Base-by-base conservation (phyloP, 768 basidiomycete genomes). In the Lactifluus pinguis region DNA sequence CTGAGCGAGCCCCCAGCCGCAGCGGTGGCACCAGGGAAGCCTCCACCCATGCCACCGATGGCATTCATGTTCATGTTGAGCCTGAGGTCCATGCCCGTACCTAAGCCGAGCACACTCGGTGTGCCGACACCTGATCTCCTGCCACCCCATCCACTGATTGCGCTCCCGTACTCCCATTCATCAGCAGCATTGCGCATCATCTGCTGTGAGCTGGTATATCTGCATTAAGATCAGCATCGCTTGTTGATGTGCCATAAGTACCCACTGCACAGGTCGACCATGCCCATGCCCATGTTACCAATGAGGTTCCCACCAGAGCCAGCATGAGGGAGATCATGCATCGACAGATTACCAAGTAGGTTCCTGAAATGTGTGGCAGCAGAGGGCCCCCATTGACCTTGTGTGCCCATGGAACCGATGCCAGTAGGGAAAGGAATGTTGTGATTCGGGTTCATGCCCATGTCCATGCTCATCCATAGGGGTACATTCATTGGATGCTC, bases 151-250 rank as follows among this genome's bases (percentile, higher is more conserved):
- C 66, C 67, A 65, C 69, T 63, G 61, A 68, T 69, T 6, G 75
- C 81, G 55, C 88, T 90, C 7, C 83, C 80, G 38, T 90, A 83
- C 69, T 94, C 92, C 92, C 92, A 94, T 69, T 93, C 90, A 36
- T 93, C 92, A 19, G 81, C 89, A 17, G 92, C 92, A 7, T 85
- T 83, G 8, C 84, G 86, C 81, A 92, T 86, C 4, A 92, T 92
- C 65, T 93, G 92, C 71, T 92, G 92, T 87, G 77, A 88, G 83
- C 72, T 93, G 92, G 69, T 91, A 94, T 4, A 90, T 84, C 71
- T 93, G 92, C 72, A 93, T 93, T 55, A 92, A 92, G 57, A 79
- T 74, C 75, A 90, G 75, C 82, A 94, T 89, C 2, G 92, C 92
- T 60, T 90, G 89, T 70, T 93, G 91, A 70, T 94, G 92, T 17